phyloP scores from a whole-genome alignment of 352 stramenopile species.

The Globisporangium cederbergense region DNA sequence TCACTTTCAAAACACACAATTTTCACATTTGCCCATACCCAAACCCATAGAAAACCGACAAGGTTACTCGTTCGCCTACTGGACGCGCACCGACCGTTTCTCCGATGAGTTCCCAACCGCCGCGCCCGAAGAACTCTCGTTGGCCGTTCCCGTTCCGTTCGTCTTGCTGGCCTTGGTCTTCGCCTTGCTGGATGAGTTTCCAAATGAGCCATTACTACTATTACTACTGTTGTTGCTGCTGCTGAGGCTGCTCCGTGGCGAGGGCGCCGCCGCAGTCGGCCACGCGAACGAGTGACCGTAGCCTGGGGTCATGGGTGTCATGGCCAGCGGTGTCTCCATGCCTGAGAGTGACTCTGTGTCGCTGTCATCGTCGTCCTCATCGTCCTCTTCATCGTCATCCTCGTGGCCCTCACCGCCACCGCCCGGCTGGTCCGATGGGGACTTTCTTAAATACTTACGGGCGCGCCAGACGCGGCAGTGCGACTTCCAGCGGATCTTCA shows the following conservation, averaged over 20 bases:
- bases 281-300: constrained; percentile 15
- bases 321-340: constrained; percentile 20
- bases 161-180: constrained; percentile 1
- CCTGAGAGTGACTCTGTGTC: constrained; percentile 20
- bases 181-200: constrained; percentile 1
- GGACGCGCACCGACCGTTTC: constrained; percentile 8
- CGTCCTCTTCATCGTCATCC: background rate
- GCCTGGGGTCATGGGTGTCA: constrained; percentile 19
- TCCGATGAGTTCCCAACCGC: constrained; percentile 1
- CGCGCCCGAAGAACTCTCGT: background rate
- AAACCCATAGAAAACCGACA: background rate
- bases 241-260: background rate
- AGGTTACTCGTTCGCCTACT: background rate
- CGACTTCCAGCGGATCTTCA: constrained; percentile 93
- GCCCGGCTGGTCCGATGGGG: constrained; percentile 18
- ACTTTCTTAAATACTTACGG: constrained; percentile 79
- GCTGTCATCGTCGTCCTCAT: constrained; percentile 6
- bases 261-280: constrained; percentile 7
- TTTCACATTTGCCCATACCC: background rate
- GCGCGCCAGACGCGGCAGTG: constrained; percentile 81
- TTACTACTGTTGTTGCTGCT: background rate
- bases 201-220: background rate
- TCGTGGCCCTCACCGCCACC: background rate
- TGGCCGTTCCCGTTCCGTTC: background rate
- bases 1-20: background rate